Percentiles rank a stretch among this genome's conserved stretches.
Evolutionary conservation across 257 asterid species (phyloP).

Genomic region (Solanum dulcamara): DNA sequence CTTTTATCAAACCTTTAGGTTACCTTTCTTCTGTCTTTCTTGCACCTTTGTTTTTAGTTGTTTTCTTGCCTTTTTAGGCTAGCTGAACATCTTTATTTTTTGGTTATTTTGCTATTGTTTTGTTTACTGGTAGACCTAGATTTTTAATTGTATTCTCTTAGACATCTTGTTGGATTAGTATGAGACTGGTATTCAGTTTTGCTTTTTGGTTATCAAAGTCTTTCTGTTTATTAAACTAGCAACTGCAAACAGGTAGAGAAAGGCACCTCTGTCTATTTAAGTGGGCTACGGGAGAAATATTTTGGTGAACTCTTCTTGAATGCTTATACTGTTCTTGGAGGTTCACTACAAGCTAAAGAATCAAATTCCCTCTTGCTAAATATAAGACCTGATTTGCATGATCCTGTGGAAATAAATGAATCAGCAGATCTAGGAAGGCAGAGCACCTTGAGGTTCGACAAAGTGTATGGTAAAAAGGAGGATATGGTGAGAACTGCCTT

Average conservation of each 20-base stretch:
- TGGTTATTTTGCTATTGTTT: neutral
- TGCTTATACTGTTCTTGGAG: conserved; percentile 59
- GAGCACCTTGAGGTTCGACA: conserved; percentile 23
- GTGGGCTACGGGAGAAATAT: conserved; percentile 91
- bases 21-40: neutral
- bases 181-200: neutral
- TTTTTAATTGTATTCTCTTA: neutral
- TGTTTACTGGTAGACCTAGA: neutral
- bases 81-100: neutral
- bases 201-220: conserved; percentile 4
- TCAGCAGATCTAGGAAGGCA: conserved; percentile 25
- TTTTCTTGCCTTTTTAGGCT: neutral
- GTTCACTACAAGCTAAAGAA: conserved; percentile 27
- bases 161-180: neutral
- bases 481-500: conserved; percentile 20
- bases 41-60: neutral
- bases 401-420: conserved; percentile 17
- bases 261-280: conserved; percentile 69
- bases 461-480: conserved; percentile 18
- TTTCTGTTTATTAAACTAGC: conserved; percentile 9
- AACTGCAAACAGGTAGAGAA: conserved; percentile 72
- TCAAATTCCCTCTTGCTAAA: conserved; percentile 26
- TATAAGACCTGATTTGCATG: conserved; percentile 15
- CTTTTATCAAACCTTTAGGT: neutral
- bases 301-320: conserved; percentile 86